Base-by-base conservation (phyloP, 805 yeast species). In the Kurtzmaniella fragi region DNA sequence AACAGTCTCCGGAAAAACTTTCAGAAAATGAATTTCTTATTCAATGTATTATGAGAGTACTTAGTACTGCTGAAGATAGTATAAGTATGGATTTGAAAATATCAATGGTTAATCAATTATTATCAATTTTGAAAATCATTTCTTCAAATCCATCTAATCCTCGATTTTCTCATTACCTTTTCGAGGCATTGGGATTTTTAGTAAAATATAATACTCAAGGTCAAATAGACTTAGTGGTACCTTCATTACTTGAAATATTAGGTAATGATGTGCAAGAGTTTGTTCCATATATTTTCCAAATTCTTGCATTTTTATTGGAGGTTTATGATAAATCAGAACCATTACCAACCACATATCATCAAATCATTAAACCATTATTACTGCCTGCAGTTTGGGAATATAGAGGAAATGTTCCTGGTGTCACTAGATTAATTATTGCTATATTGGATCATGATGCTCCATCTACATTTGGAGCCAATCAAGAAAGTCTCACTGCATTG, bases 131-230 rank as follows among this genome's bases (percentile, higher is more conserved):
- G 35, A 71, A 70, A 12, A 76, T 79, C 12, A 88, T 90, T 40
- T 70, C 89, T 17, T 81, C 80, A 50, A 93, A 93, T 53, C 99
- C 99, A 5, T 86, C 98, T 4, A 93, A 93, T 62, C 99, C 99
- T 32, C 78, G 82, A 50, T 93, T 93, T 54, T 77, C 89, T 5
- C 99, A 93, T 61, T 95, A 81, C 55, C 72, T 85, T 3, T 93
- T 93, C 58, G 99, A 93, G 67, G 74, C 95, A 7, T 71, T 93
- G 42, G 91, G 93, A 17, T 82, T 82, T 4, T 64, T 90, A 36
- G 64, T 90, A 42, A 81, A 82, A 47, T 81, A 60, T 53, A 46
- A 62, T 17, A 62, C 68, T 30, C 45, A 53, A 17, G 46, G 45
- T 13, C 42, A 56, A 20, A 80, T 81, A 41, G 61, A 64, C 5